Evolutionary conservation across 768 basidiomycete species (phyloP).

Genomic region (Fibroporia radiculosa): DNA sequence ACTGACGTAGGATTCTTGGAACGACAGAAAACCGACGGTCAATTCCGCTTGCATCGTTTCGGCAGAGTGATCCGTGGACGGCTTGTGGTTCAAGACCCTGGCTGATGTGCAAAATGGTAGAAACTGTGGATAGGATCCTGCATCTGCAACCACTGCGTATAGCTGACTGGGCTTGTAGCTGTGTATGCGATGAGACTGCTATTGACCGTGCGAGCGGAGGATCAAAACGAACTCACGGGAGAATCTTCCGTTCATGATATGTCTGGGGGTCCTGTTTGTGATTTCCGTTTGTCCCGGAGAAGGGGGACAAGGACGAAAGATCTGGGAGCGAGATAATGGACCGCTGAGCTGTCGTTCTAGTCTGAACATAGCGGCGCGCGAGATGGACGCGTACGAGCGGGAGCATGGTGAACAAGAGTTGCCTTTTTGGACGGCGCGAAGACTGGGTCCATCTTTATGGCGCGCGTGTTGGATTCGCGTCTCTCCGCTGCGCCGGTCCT

Average conservation of each 20-base stretch:
- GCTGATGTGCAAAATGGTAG: slow-evolving; percentile 84
- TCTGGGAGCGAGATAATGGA: slow-evolving; percentile 35
- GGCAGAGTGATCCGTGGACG: slow-evolving; percentile 11
- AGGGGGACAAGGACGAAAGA: slow-evolving; percentile 37
- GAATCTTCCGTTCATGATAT: slow-evolving; percentile 78
- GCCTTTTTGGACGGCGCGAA: slow-evolving; percentile 3
- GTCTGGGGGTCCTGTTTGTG: slow-evolving; percentile 37
- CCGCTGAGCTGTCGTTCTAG: not conserved
- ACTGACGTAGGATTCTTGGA: slow-evolving; percentile 84
- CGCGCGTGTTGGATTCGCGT: no score
- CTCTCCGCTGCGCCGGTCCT: no score
- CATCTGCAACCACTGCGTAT: slow-evolving; percentile 82
- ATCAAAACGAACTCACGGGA: slow-evolving; percentile 60
- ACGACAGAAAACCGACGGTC: slow-evolving; percentile 79
- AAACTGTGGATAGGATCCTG: slow-evolving; percentile 78
- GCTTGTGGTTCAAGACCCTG: slow-evolving; percentile 43
- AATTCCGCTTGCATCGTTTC: slow-evolving; percentile 71
- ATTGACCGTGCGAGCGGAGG: slow-evolving; percentile 8
- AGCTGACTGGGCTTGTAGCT: slow-evolving; percentile 78
- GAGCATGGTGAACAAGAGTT: slow-evolving; percentile 8
- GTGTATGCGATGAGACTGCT: slow-evolving; percentile 6
- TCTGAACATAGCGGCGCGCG: not conserved
- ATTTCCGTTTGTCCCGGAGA: slow-evolving; percentile 23
- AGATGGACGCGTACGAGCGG: slow-evolving; percentile 14
- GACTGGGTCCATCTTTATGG: not conserved